Conservation (phyloP, 2,329 filamentous ascomycete species). For the Colletotrichum sp. region DNA sequence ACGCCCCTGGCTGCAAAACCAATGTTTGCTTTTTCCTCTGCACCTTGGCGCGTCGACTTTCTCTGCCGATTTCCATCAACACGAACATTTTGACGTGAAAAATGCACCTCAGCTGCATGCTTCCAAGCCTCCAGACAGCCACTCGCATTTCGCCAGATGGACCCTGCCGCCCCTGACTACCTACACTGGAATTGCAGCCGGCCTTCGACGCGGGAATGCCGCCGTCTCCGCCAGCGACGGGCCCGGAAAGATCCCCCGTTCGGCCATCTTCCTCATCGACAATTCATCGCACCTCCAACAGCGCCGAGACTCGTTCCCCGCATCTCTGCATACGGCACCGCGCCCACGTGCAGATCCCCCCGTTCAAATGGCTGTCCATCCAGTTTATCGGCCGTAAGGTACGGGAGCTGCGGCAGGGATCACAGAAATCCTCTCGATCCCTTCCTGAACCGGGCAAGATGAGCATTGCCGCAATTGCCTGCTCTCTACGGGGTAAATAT, state of each 20-base stretch:
- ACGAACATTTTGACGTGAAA: background rate
- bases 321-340: background rate
- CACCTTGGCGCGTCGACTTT: background rate
- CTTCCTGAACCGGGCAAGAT: background rate
- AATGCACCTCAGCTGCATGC: background rate
- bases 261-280: background rate
- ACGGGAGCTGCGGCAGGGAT: background rate
- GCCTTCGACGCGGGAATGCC: background rate
- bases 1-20: background rate
- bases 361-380: background rate
- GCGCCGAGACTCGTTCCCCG: background rate
- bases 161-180: background rate
- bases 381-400: conserved; percentile 8
- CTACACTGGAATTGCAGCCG: background rate
- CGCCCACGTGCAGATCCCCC: conserved; percentile 3
- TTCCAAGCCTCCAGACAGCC: background rate
- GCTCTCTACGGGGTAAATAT: background rate
- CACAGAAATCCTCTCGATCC: background rate
- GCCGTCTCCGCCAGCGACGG: background rate
- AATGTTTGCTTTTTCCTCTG: conserved; percentile 7
- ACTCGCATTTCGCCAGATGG: background rate
- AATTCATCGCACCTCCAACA: background rate
- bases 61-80: background rate
- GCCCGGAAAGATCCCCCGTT: background rate
- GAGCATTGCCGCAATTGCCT: background rate